phyloP scores from a whole-genome alignment of 2,329 filamentous ascomycete species.

The Conoideocrella luteorostrata region DNA sequence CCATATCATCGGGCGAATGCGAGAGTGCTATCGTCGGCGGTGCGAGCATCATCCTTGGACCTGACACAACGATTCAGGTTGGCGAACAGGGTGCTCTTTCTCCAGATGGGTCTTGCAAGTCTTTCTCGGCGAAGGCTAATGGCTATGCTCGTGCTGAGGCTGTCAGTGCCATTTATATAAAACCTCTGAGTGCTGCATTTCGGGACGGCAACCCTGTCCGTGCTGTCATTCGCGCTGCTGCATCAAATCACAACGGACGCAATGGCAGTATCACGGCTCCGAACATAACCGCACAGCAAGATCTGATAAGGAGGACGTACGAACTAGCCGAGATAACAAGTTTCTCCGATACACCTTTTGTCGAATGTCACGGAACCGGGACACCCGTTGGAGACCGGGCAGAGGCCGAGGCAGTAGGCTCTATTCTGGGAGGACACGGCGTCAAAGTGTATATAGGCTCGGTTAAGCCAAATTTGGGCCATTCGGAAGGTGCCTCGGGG shows the following conservation, averaged over 20 bases:
- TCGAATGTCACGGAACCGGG: conserved; percentile 35
- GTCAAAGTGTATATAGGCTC: conserved; percentile 24
- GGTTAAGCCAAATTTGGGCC: conserved; percentile 35
- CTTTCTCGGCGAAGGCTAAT: conserved; percentile 38
- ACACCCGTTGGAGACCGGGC: conserved; percentile 30
- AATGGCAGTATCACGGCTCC: conserved; percentile 35
- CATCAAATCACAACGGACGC: conserved; percentile 36
- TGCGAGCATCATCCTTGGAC: conserved; percentile 23
- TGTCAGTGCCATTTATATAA: conserved; percentile 36
- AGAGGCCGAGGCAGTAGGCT: conserved; percentile 27
- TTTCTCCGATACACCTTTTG: conserved; percentile 21
- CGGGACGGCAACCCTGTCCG: conserved; percentile 38
- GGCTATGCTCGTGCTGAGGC: conserved; percentile 48
- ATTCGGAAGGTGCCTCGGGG: conserved; percentile 37
- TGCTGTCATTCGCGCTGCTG: conserved; percentile 31
- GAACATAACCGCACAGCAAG: conserved; percentile 24
- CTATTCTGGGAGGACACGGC: conserved; percentile 20
- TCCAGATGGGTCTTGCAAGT: conserved; percentile 23
- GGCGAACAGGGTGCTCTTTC: conserved; percentile 30
- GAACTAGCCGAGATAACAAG: conserved; percentile 20
- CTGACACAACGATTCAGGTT: conserved; percentile 20
- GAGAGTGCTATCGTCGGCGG: conserved; percentile 23
- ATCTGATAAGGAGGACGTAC: conserved; percentile 26
- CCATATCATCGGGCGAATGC: conserved; percentile 19
- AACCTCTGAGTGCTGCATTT: conserved; percentile 39